Conservation (phyloP, 1,284 basidiomycete genomes). For the Pascua guehoae region DNA sequence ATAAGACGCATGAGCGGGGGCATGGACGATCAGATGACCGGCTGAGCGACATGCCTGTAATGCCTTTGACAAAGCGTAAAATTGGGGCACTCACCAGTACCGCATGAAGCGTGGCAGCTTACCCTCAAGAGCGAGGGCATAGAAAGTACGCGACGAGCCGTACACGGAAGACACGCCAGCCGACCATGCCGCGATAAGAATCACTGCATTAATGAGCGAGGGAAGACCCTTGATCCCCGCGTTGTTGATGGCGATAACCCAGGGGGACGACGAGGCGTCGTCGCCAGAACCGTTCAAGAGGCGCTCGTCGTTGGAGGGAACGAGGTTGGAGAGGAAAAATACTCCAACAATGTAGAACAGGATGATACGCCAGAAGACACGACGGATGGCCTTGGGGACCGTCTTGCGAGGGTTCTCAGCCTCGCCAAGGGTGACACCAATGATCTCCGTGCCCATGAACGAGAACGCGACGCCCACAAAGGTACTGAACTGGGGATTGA, state of each 20-base stretch:
- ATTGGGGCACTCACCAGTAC: conserved; percentile 34
- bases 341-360: conserved; percentile 59
- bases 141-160: conserved; percentile 74
- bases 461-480: conserved; percentile 78
- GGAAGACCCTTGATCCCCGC: conserved; percentile 69
- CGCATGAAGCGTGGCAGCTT: conserved; percentile 58
- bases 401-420: conserved; percentile 67
- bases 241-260: conserved; percentile 74
- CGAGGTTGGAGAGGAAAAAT: conserved; percentile 64
- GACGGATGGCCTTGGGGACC: conserved; percentile 71
- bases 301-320: conserved; percentile 63
- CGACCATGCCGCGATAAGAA: conserved; percentile 75
- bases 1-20: too few relatives aligned
- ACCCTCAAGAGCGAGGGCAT: conserved; percentile 71
- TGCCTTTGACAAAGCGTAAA: conserved; percentile 28
- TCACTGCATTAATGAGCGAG: conserved; percentile 51
- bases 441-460: conserved; percentile 77
- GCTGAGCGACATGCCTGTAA: too few relatives aligned
- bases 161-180: conserved; percentile 78
- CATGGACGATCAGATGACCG: too few relatives aligned
- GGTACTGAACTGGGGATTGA: conserved; percentile 51
- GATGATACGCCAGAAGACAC: conserved; percentile 74
- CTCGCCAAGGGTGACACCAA: conserved; percentile 62
- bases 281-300: conserved; percentile 59
- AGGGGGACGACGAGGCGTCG: conserved; percentile 58